Evolutionary conservation across 179 eudicot genomes (phyloP), one percentile per base, ranked within the genome.

Genomic region (Silene coronaria): DNA sequence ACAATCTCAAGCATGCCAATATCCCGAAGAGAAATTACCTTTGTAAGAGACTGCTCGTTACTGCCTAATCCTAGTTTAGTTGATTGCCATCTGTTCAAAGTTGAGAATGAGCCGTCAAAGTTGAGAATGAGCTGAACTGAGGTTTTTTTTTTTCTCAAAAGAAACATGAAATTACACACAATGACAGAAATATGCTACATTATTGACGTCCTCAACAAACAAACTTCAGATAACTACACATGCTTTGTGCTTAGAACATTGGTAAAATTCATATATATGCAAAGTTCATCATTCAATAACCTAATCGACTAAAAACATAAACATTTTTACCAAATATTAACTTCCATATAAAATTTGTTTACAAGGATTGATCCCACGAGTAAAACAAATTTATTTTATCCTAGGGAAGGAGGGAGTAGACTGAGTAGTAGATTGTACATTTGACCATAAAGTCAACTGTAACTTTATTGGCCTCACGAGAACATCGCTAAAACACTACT

Each of bases 51-150:
- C 8, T 71, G 85, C 51, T 75, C 79, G 6, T 65, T 2, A 64
- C 71, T 71, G 36, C 70, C 73, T 32, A 79, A 72, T 64, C 78
- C 72, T 55, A 45, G 79, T 8, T 45, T 72, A 70, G 83, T 76
- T 26, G 77, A 80, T 79, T 70, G 82, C 76, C 80, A 75, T 78
- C 91, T 85, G 85, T 34, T 48, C 59, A 48, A 59, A 75, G 42
- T 67, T 5, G 57, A 82, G 45, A 72, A 58, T 48, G 24, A 68
- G 36, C 48, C 24, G 17, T 48, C 59, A 48, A 59, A 75, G 42
- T 67, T 5, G 57, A 82, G 45, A 72, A 58, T 48, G 24, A 68
- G 36, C 48, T 19, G 17, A 34, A 27, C 10, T 59, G 22, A 21
- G 24, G 30, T 71, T 13, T 23, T 19, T 21, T 16, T 64, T 38